A percentile compares a stretch with the other conserved stretches of the same genome.
Conservation (phyloP, 805 yeast genomes). For the Candida montana region DNA sequence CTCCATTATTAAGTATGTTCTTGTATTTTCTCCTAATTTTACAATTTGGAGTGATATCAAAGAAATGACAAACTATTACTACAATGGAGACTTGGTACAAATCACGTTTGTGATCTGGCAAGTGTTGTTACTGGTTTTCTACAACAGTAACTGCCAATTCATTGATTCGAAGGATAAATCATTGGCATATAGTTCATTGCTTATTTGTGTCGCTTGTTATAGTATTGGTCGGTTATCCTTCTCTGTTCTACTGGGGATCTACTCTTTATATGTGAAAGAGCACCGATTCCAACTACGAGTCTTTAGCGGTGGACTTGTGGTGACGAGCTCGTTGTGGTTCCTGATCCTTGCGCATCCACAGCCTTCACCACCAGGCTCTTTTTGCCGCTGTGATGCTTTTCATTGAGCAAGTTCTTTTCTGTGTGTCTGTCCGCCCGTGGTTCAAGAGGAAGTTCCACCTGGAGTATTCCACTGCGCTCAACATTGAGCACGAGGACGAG, state of each 20-base stretch:
- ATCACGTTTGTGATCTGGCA: constrained; percentile 48
- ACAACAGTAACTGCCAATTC: constrained; percentile 41
- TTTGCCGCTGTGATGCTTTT: constrained; percentile 35
- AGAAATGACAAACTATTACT: constrained; percentile 60
- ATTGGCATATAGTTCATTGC: constrained; percentile 18
- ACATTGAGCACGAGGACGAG: constrained; percentile 65
- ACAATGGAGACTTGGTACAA: constrained; percentile 54
- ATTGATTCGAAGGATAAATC: constrained; percentile 29
- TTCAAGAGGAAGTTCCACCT: constrained; percentile 38
- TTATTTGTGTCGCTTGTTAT: constrained; percentile 33
- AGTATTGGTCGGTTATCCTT: constrained; percentile 34
- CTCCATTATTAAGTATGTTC: constrained; percentile 41
- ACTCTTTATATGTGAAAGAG: constrained; percentile 41
- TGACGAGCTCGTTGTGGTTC: constrained; percentile 42
- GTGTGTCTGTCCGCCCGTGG: constrained; percentile 41
- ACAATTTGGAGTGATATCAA: constrained; percentile 60
- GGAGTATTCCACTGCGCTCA: constrained; percentile 51
- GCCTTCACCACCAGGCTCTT: constrained; percentile 41
- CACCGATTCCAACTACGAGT: constrained; percentile 46
- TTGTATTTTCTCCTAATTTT: constrained; percentile 56
- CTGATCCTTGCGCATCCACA: constrained; percentile 42
- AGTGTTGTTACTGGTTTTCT: constrained; percentile 42
- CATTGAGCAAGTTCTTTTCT: constrained; percentile 37
- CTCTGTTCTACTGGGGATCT: constrained; percentile 27
- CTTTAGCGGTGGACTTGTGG: constrained; percentile 28